Percentiles rank a stretch among this genome's conserved stretches.
These are phyloP conservation scores for Cystobasidium sp. DNA, from an alignment of 1,284 basidiomycete genomes.

Conservation along the genomic window DNA sequence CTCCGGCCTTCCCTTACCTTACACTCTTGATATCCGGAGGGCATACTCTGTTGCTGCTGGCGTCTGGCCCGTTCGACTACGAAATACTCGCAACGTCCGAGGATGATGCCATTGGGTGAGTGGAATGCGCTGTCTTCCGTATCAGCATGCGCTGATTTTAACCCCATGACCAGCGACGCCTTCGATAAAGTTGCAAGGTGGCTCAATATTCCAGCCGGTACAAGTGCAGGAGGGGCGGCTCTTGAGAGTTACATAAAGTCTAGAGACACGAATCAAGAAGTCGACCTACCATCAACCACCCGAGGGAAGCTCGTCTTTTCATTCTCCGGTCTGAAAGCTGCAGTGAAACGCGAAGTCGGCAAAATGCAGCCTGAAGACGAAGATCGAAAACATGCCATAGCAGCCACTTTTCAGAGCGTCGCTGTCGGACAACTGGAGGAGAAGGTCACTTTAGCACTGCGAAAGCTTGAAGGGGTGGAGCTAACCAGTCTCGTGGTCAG, in stretches of 20 bases:
- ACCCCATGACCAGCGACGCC: no score
- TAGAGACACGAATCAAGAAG: slow-evolving; percentile 54
- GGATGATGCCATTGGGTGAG: slow-evolving; percentile 74
- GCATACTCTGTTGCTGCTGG: slow-evolving; percentile 83
- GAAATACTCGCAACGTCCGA: slow-evolving; percentile 73
- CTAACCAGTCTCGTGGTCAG: slow-evolving; percentile 68
- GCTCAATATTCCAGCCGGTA: slow-evolving; percentile 66
- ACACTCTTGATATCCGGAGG: slow-evolving; percentile 86
- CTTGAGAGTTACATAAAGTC: slow-evolving; percentile 67
- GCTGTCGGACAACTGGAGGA: slow-evolving; percentile 73
- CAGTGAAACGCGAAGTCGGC: slow-evolving; percentile 43
- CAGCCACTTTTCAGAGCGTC: slow-evolving; percentile 72
- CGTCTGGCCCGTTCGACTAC: slow-evolving; percentile 65
- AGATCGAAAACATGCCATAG: slow-evolving; percentile 59
- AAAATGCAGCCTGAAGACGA: slow-evolving; percentile 14
- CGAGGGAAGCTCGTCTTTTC: slow-evolving; percentile 70
- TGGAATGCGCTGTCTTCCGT: no score
- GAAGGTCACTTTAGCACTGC: slow-evolving; percentile 70
- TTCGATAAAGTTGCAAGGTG: slow-evolving; percentile 79
- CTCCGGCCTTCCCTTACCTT: slow-evolving; percentile 79
- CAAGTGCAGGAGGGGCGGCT: slow-evolving; percentile 71
- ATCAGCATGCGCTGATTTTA: no score
- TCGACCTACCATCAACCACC: slow-evolving; percentile 61
- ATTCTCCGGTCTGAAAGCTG: slow-evolving; percentile 66
- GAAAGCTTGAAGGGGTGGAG: slow-evolving; percentile 57